Conservation (phyloP, 208 protist genomes). For the Spongospora subterranea region DNA sequence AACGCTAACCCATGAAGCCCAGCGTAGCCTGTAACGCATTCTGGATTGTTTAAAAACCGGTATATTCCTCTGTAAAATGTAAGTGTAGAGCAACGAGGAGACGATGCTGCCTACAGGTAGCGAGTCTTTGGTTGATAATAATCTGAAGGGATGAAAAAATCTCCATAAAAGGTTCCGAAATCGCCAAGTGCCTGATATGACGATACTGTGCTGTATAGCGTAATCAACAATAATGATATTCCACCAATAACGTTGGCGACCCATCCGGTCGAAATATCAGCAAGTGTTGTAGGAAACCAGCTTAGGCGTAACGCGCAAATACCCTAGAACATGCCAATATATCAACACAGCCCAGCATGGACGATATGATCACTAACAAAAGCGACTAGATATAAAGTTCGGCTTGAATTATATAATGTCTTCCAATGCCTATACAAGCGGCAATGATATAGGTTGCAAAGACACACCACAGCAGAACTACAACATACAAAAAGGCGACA, state of each 20-base stretch:
- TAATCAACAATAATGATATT: background rate
- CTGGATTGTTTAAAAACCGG: slow-evolving; percentile 91
- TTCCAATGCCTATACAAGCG: slow-evolving; percentile 83
- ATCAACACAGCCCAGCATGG: background rate
- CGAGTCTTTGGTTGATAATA: slow-evolving; percentile 78
- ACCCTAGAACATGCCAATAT: background rate
- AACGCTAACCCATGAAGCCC: slow-evolving; percentile 85
- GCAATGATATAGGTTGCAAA: background rate
- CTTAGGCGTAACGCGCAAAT: background rate
- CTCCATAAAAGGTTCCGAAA: slow-evolving; percentile 90
- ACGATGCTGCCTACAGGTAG: slow-evolving; percentile 73
- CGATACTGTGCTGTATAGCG: slow-evolving; percentile 59
- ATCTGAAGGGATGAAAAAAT: slow-evolving; percentile 71
- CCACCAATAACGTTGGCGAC: slow-evolving; percentile 10
- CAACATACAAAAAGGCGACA: slow-evolving; percentile 76
- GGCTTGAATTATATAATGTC: slow-evolving; percentile 80
- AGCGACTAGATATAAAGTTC: slow-evolving; percentile 73
- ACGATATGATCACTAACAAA: slow-evolving; percentile 49
- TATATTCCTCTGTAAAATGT: slow-evolving; percentile 80
- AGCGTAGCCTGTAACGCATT: slow-evolving; percentile 84
- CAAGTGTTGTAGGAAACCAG: background rate
- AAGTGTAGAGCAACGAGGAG: background rate
- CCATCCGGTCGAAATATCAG: background rate
- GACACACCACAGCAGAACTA: background rate
- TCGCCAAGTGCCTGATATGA: slow-evolving; percentile 85